phyloP scores from a whole-genome alignment of 495 filamentous ascomycete genomes.

The Xylaria telfairii region DNA sequence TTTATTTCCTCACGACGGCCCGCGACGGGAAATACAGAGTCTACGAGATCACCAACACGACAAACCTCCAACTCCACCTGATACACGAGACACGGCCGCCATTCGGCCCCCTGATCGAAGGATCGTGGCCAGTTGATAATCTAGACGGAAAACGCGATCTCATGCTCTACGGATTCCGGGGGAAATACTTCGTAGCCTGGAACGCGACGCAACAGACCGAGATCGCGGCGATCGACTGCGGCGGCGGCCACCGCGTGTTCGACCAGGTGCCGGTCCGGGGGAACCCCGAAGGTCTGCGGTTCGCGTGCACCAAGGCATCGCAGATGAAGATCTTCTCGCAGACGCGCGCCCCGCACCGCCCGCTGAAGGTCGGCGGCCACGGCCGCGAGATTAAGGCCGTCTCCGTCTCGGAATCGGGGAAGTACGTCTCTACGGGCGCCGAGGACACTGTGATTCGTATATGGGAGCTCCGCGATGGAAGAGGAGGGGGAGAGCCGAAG shows the following conservation, averaged over 20 bases:
- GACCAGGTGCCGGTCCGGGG: conserved; percentile 55
- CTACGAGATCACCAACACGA: conserved; percentile 43
- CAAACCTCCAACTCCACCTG: conserved; percentile 31
- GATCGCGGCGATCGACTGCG: conserved; percentile 74
- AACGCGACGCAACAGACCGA: conserved; percentile 72
- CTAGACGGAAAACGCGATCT: conserved; percentile 53
- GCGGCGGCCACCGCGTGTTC: conserved; percentile 81
- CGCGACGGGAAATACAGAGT: conserved; percentile 77
- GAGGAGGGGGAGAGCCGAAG: not conserved
- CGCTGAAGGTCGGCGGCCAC: conserved; percentile 74
- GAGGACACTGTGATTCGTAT: conserved; percentile 89
- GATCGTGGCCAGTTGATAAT: conserved; percentile 60
- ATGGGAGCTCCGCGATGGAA: conserved; percentile 49
- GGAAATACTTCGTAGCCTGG: conserved; percentile 78
- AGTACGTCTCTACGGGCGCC: conserved; percentile 77
- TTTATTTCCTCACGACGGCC: conserved; percentile 68
- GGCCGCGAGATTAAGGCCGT: conserved; percentile 86
- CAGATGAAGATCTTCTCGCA: conserved; percentile 61
- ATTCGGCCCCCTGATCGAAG: conserved; percentile 72
- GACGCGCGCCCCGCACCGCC: conserved; percentile 49
- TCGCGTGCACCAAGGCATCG: conserved; percentile 63
- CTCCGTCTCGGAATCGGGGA: conserved; percentile 51
- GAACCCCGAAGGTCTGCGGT: conserved; percentile 44
- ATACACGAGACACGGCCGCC: conserved; percentile 58
- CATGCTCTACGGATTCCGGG: conserved; percentile 79